Base-by-base conservation (phyloP, 2,329 filamentous ascomycete genomes). In the Atkinsonella hypoxylon region DNA sequence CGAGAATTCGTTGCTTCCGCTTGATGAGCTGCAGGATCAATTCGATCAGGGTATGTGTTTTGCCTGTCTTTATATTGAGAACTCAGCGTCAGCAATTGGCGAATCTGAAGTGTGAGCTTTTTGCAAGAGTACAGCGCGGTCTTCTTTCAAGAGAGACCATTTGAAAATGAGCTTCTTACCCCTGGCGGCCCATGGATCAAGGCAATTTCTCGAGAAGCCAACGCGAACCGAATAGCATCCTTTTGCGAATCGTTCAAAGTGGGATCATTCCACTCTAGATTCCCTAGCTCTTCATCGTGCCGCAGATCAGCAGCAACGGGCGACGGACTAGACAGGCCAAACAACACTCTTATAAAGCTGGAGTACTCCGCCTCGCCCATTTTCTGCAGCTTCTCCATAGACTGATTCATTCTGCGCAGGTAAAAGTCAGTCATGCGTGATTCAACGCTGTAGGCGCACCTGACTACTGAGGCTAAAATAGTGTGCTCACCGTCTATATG, bases 21-120 rank as follows among this genome's bases (percentile, higher is more conserved):
- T 83, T 83, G 50, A 94, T 73, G 58, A 97, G 72, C 62, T 98
- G 93, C n/a, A 94, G 74, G 54, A 98, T 95, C 12, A 98, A 75
- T 66, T 98, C 93, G 53, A 98, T 91, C 39, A 98, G 71, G 0
- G 93, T 97, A 64, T 97, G 91, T 0, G 93, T 98, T 67, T 98
- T 98, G 46, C 93, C 93, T 0, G 93, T 98, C 74, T 83, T 36
- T 54, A 54, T 51, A 48, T 47, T 26, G 26, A 7, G 15, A 36
- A 36, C 34, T 15, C n/a, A 41, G n/a, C 39, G 26, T 26, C 26
- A 26, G 26, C 26, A 26, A 26, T 7, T 7, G 26, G 26, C 26
- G 26, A 7, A 26, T 8, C 26, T 26, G 26, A 26, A 26, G 26
- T 26, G 26, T 26, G 26, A 26, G 8, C 26, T 26, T 26, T 26